Conservation (phyloP, 805 yeast species). For the Wickerhamomyces strasburgensis region DNA sequence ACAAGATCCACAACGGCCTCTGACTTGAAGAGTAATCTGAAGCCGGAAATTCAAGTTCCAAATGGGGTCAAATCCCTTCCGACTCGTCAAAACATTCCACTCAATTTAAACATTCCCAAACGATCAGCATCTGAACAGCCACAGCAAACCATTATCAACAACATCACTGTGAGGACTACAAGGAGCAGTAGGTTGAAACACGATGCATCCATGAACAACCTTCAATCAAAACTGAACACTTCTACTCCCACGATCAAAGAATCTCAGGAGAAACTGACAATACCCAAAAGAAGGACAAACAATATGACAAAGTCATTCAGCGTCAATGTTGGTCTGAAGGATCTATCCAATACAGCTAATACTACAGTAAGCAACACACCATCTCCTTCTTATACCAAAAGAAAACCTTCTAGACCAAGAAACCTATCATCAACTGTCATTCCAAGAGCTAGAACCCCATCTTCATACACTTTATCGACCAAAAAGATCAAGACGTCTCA, state of each 20-base stretch:
- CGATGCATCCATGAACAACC: conserved; percentile 13
- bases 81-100: conserved; percentile 4
- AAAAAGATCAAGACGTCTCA: conserved; percentile 6
- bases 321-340: conserved; percentile 14
- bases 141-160: too few species aligned
- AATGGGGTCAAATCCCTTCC: neutral
- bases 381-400: conserved; percentile 2
- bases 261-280: conserved; percentile 4
- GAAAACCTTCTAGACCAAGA: conserved; percentile 5
- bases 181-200: conserved; percentile 19
- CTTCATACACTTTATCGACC: conserved; percentile 1
- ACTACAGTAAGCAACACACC: neutral
- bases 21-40: conserved; percentile 11
- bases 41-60: neutral
- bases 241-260: neutral
- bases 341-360: conserved; percentile 8
- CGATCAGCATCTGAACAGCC: conserved; percentile 14
- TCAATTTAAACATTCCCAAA: conserved; percentile 5
- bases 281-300: conserved; percentile 15
- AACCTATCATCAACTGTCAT: neutral
- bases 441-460: neutral
- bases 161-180: conserved; percentile 13
- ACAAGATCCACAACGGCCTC: conserved; percentile 24
- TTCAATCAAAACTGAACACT: conserved; percentile 4
- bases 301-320: conserved; percentile 18